Evolutionary conservation across 2,329 filamentous ascomycete species (phyloP).

Genomic region (Pyrenochaeta sp.): DNA sequence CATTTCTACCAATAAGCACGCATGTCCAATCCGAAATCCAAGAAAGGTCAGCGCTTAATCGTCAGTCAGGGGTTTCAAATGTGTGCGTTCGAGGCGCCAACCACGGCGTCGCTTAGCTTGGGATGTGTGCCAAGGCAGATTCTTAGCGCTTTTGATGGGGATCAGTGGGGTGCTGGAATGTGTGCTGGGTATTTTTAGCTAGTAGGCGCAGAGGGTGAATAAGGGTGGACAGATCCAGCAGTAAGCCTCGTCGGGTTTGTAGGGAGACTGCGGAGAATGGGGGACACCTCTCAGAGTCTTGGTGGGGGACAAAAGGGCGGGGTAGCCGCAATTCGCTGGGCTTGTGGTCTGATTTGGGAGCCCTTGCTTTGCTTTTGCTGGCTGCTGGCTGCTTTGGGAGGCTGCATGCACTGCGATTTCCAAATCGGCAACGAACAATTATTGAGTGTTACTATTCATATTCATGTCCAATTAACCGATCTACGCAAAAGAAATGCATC

Average conservation of each 20-base stretch:
- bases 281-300: not conserved
- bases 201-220: not conserved
- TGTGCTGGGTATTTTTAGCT: not conserved
- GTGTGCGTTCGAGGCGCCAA: not conserved
- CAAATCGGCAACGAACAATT: conserved; percentile 5
- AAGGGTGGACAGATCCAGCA: not conserved
- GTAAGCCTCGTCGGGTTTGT: not conserved
- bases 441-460: not conserved
- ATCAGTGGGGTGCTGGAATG: not conserved
- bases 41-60: not conserved
- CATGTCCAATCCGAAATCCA: not conserved
- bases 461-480: not conserved
- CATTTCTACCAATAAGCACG: conserved; percentile 3
- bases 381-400: conserved; percentile 1
- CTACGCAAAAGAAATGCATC: conserved; percentile 5
- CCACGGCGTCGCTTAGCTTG: not conserved
- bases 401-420: not conserved
- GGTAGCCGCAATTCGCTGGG: not conserved
- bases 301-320: not conserved
- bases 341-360: not conserved
- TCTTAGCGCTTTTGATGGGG: not conserved
- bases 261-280: not conserved
- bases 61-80: not conserved
- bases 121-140: not conserved
- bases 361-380: not conserved